Conservation (phyloP, 2,329 filamentous ascomycete species). For the Scopulariopsis brevicaulis region DNA sequence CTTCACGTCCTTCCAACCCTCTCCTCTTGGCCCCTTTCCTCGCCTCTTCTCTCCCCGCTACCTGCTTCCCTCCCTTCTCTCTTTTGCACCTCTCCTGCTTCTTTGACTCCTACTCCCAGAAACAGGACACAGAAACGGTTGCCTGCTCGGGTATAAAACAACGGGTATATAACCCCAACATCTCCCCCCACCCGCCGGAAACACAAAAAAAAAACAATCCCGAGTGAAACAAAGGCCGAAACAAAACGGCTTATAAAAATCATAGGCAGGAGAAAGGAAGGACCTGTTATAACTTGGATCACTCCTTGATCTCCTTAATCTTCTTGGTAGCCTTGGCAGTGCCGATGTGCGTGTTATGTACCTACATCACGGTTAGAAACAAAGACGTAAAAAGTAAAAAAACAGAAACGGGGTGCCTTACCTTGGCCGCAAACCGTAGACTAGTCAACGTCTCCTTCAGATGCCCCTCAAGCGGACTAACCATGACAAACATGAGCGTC, state of each 20-base stretch:
- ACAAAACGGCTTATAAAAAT: not conserved
- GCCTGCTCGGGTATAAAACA: not conserved
- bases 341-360: conserved; percentile 85
- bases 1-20: not conserved
- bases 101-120: not conserved
- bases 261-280: not conserved
- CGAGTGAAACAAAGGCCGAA: not conserved
- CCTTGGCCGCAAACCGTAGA: conserved; percentile 92
- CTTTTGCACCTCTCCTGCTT: not conserved
- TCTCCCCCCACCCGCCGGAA: not conserved
- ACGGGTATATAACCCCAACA: not conserved
- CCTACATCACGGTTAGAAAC: conserved; percentile 25
- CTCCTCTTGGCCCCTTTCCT: not conserved
- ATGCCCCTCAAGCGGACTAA: conserved; percentile 82
- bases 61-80: not conserved
- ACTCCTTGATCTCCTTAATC: conserved; percentile 30
- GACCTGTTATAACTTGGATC: not conserved
- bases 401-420: conserved; percentile 17
- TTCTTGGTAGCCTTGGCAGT: conserved; percentile 70
- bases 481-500: conserved; percentile 99
- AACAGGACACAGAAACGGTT: not conserved
- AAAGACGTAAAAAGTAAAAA: conserved; percentile 5
- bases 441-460: conserved; percentile 88
- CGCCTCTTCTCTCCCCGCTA: not conserved
- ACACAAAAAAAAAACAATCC: not conserved